phyloP scores from a whole-genome alignment of 2,329 filamentous ascomycete species.

The Malbranchea zuffiana region DNA sequence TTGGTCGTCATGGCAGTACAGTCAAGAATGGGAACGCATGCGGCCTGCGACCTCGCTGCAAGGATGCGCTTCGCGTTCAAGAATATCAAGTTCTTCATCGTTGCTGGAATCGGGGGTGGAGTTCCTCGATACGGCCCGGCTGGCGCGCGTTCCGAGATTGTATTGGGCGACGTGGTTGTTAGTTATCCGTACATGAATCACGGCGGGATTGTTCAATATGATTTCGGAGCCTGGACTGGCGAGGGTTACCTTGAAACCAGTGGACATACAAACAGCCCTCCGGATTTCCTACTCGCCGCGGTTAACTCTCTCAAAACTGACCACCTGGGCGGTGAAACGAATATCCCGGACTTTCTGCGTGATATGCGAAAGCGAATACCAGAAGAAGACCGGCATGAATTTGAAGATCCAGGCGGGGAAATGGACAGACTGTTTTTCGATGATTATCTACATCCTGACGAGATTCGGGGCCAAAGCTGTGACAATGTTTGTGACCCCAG shows the following conservation, averaged over 20 bases:
- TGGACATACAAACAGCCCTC: constrained; percentile 13
- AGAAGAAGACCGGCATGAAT: constrained; percentile 15
- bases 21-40: constrained; percentile 11
- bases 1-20: constrained; percentile 16
- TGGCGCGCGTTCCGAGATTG: constrained; percentile 13
- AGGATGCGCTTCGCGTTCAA: constrained; percentile 15
- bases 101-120: constrained; percentile 20
- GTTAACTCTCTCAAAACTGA: constrained; percentile 14
- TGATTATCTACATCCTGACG: constrained; percentile 17
- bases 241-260: constrained; percentile 6
- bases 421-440: constrained; percentile 19
- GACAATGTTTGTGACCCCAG: too few species aligned
- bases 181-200: not conserved
- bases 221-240: constrained; percentile 10
- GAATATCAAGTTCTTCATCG: constrained; percentile 14
- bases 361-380: too few species aligned
- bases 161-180: constrained; percentile 18
- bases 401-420: constrained; percentile 8
- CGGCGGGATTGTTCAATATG: constrained; percentile 15
- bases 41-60: constrained; percentile 11
- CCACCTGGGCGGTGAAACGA: too few species aligned
- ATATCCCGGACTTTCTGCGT: too few species aligned
- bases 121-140: too few species aligned
- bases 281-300: constrained; percentile 15
- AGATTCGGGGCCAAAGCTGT: not conserved